Evolutionary conservation across 176 grass and related monocot species (phyloP).

Genomic region (Rhipidocladum racemiflorum): DNA sequence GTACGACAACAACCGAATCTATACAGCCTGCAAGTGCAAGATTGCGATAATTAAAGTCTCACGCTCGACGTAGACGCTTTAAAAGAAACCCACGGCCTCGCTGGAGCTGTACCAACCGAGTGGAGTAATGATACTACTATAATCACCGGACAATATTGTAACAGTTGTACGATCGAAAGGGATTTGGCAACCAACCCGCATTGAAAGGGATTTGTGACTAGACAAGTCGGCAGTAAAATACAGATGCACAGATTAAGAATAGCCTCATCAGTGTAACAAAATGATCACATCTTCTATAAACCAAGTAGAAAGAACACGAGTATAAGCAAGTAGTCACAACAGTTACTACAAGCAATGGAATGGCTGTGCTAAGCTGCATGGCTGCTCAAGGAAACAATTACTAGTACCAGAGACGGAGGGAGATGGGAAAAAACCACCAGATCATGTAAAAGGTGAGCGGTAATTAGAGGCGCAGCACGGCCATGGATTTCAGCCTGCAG

Average conservation of each 20-base stretch:
- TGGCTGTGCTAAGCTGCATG: not conserved
- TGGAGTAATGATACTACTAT: not conserved
- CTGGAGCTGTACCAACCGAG: slow-evolving; percentile 33
- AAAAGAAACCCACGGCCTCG: slow-evolving; percentile 17
- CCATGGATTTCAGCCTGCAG: slow-evolving; percentile 72
- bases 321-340: slow-evolving; percentile 1
- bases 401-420: not conserved
- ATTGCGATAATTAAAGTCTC: not conserved
- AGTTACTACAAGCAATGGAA: slow-evolving; percentile 18
- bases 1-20: not conserved
- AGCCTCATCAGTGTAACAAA: not conserved
- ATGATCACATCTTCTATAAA: not conserved
- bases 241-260: not conserved
- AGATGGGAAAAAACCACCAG: not conserved
- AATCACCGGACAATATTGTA: slow-evolving; percentile 19
- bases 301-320: not conserved
- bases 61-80: not conserved
- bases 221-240: not conserved
- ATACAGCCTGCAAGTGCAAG: not conserved
- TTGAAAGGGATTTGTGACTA: not conserved
- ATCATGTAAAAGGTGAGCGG: not conserved
- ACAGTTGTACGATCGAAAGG: not conserved
- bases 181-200: slow-evolving; percentile 10
- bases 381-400: not conserved
- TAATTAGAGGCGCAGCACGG: slow-evolving; percentile 50